Evolutionary conservation across 2,329 filamentous ascomycete genomes (phyloP).

Genomic region (Cladosporium sp.): DNA sequence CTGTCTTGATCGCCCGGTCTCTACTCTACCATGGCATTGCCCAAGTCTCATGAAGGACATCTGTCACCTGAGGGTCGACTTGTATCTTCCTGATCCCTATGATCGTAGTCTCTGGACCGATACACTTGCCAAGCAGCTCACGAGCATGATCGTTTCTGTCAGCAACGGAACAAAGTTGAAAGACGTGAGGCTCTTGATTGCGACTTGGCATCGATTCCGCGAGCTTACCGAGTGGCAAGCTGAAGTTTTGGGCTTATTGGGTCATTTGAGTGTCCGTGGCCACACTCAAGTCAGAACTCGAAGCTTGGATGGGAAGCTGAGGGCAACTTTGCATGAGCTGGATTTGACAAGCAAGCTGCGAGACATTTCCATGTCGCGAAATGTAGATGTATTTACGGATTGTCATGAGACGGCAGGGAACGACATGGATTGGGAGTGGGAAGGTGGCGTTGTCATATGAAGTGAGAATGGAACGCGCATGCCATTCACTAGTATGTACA

Average conservation of each 20-base stretch:
- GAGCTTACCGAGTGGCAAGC: constrained; percentile 19
- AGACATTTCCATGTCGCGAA: neutral
- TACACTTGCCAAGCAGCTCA: constrained; percentile 1
- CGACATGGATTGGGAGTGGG: constrained; percentile 2
- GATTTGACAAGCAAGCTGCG: neutral
- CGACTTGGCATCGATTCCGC: constrained; percentile 18
- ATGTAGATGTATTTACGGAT: neutral
- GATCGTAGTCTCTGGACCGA: neutral
- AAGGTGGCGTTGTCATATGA: constrained; percentile 1
- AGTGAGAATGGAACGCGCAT: neutral
- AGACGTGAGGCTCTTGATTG: constrained; percentile 24
- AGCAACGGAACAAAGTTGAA: constrained; percentile 21
- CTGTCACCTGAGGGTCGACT: constrained; percentile 24
- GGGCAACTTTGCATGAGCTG: neutral
- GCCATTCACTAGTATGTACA: neutral
- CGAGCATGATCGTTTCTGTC: constrained; percentile 19
- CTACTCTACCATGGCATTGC: constrained; percentile 25
- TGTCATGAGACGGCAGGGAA: too few species aligned
- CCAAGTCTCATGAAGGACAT: constrained; percentile 21
- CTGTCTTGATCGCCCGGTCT: constrained; percentile 4
- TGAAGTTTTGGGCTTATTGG: constrained; percentile 23
- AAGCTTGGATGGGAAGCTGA: constrained; percentile 18
- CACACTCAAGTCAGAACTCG: constrained; percentile 23
- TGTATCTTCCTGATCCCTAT: constrained; percentile 23
- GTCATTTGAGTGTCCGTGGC: constrained; percentile 24